Percentiles rank a stretch among this genome's conserved stretches.
phyloP scores from a whole-genome alignment of 2,329 filamentous ascomycete species.

The Zasmidium cellare region DNA sequence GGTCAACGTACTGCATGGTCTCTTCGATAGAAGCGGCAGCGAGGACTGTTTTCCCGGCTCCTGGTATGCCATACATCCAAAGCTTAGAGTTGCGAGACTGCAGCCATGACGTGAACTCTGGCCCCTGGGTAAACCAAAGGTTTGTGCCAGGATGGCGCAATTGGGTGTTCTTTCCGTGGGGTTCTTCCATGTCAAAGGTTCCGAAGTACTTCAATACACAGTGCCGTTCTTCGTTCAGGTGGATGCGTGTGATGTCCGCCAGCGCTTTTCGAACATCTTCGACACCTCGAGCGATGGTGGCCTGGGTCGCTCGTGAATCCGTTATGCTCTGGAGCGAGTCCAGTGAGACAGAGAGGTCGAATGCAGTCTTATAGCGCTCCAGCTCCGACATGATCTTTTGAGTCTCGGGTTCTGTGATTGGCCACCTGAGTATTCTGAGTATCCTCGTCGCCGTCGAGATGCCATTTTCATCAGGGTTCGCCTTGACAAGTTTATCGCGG shows the following conservation, averaged over 20 bases:
- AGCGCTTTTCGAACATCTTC: neutral
- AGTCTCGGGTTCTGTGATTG: neutral
- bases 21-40: neutral
- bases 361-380: neutral
- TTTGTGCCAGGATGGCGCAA: neutral
- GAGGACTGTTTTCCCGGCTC: neutral
- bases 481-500: neutral
- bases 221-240: neutral
- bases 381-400: neutral
- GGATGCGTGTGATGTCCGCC: neutral
- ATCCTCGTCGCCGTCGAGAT: neutral
- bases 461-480: neutral
- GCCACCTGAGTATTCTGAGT: neutral
- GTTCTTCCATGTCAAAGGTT: neutral
- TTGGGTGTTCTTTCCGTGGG: neutral
- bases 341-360: neutral
- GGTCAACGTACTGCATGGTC: neutral
- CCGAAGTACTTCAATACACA: neutral
- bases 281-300: neutral
- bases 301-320: neutral
- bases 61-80: neutral
- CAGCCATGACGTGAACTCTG: neutral
- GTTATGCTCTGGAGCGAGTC: neutral
- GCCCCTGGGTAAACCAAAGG: neutral
- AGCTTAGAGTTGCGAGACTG: neutral